A percentile compares a stretch with the other conserved stretches of the same genome.
Conservation (phyloP, 139 green algal genomes). For the Klebsormidium nitens region DNA sequence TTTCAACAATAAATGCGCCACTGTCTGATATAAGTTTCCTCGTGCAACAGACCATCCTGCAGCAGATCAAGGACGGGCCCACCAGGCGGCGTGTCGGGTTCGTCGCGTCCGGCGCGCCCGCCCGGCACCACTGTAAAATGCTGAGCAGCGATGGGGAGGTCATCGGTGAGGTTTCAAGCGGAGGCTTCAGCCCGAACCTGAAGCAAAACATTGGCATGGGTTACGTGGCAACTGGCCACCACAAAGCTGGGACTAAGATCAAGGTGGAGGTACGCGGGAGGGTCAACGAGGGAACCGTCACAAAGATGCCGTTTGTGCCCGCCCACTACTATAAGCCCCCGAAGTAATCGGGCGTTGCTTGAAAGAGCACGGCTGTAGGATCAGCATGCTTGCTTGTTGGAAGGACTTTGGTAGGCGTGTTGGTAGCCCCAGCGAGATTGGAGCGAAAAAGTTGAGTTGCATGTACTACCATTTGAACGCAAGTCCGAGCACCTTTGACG, state of each 20-base stretch:
- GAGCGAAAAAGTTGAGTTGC: too few relatives aligned
- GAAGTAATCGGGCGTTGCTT: too few relatives aligned
- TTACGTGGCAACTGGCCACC: constrained; percentile 83
- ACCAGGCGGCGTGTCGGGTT: constrained; percentile 81
- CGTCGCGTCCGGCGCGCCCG: constrained; percentile 76
- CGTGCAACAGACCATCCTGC: constrained; percentile 85
- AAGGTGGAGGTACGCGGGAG: constrained; percentile 91
- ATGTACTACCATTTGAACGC: too few relatives aligned
- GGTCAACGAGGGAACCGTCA: constrained; percentile 69
- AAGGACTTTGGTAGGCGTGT: too few relatives aligned
- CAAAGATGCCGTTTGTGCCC: constrained; percentile 98
- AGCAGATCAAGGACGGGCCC: constrained; percentile 87
- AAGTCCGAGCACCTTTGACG: too few relatives aligned
- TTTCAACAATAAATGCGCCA: too few relatives aligned
- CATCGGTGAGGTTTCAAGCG: constrained; percentile 81
- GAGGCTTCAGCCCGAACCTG: constrained; percentile 87
- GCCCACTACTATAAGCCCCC: constrained; percentile 84
- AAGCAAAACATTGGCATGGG: constrained; percentile 99
- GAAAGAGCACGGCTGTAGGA: too few relatives aligned
- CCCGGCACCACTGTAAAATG: constrained; percentile 67
- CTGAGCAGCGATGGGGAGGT: constrained; percentile 73
- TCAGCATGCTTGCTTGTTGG: too few relatives aligned
- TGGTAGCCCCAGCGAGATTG: too few relatives aligned
- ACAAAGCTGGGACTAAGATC: constrained; percentile 89
- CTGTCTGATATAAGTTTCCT: too few relatives aligned